phyloP scores from a whole-genome alignment of 2,329 filamentous ascomycete genomes.

The Alternaria triticimaculans region DNA sequence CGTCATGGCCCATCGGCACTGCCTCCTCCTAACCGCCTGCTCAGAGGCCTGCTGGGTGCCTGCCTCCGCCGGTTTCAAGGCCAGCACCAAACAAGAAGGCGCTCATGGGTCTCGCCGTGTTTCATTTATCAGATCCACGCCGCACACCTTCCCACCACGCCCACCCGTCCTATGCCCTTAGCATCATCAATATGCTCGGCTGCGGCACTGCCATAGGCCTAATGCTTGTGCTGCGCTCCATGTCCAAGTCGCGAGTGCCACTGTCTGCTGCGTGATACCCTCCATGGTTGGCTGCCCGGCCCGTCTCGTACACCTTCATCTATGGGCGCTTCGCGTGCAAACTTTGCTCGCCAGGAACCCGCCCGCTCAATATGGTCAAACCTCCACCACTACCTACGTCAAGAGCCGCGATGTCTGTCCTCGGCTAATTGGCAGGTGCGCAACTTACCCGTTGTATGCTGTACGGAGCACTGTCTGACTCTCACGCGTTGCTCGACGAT shows the following conservation, averaged over 20 bases:
- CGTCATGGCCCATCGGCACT: conserved; percentile 23
- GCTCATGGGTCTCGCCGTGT: conserved; percentile 27
- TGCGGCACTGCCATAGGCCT: conserved; percentile 1
- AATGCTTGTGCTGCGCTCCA: background rate
- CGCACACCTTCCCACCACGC: conserved; percentile 13
- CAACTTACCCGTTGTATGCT: conserved; percentile 20
- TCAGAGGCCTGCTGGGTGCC: conserved; percentile 11
- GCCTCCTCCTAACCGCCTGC: conserved; percentile 36
- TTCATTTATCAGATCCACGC: conserved; percentile 31
- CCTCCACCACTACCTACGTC: conserved; percentile 6
- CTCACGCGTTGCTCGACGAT: conserved; percentile 14
- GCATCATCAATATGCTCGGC: conserved; percentile 7
- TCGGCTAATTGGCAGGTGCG: conserved; percentile 26
- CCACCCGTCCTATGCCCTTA: conserved; percentile 7
- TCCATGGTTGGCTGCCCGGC: conserved; percentile 29
- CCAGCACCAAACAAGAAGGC: conserved; percentile 35
- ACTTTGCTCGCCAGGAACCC: conserved; percentile 16
- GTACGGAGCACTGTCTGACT: conserved; percentile 7
- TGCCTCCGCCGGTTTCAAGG: conserved; percentile 15
- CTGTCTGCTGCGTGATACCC: conserved; percentile 7
- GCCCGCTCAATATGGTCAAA: conserved; percentile 5
- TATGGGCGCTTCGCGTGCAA: conserved; percentile 15
- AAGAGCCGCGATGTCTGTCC: conserved; percentile 18
- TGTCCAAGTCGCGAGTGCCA: conserved; percentile 4
- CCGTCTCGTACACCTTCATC: conserved; percentile 19